Conservation (phyloP, 2,329 filamentous ascomycete genomes). For the Leptosphaerulina australis region DNA sequence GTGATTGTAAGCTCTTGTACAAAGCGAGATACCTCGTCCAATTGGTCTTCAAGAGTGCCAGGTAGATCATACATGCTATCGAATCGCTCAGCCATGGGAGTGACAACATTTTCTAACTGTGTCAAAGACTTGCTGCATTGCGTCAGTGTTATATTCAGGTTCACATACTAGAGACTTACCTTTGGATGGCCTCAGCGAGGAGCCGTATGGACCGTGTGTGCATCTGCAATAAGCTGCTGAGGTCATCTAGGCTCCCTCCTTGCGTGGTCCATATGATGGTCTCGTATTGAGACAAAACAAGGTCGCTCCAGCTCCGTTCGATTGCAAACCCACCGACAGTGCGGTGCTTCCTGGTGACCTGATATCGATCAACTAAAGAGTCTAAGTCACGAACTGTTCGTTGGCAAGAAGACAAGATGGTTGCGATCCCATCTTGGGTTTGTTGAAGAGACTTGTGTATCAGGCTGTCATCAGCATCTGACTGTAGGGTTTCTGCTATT, state of each 20-base stretch:
- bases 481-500: constrained; percentile 53
- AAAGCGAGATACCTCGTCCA: constrained; percentile 41
- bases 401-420: constrained; percentile 49
- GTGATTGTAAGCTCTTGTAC: constrained; percentile 33
- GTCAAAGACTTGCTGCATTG: constrained; percentile 43
- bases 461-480: constrained; percentile 43
- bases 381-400: constrained; percentile 53
- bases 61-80: constrained; percentile 35
- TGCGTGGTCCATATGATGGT: constrained; percentile 55
- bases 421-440: constrained; percentile 47
- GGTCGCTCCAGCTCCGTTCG: constrained; percentile 53
- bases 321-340: constrained; percentile 50
- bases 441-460: constrained; percentile 40
- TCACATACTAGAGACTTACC: constrained; percentile 19
- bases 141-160: constrained; percentile 12
- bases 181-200: constrained; percentile 52
- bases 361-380: constrained; percentile 53
- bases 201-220: constrained; percentile 51
- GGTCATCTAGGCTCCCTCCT: constrained; percentile 49
- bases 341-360: constrained; percentile 51
- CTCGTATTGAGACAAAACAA: constrained; percentile 51
- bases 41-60: constrained; percentile 32
- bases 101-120: constrained; percentile 37
- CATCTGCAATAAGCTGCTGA: constrained; percentile 52
- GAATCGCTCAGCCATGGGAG: constrained; percentile 43